Conservation (phyloP, 108 stramenopile species). For the Cyclostephanos tholiformis region DNA sequence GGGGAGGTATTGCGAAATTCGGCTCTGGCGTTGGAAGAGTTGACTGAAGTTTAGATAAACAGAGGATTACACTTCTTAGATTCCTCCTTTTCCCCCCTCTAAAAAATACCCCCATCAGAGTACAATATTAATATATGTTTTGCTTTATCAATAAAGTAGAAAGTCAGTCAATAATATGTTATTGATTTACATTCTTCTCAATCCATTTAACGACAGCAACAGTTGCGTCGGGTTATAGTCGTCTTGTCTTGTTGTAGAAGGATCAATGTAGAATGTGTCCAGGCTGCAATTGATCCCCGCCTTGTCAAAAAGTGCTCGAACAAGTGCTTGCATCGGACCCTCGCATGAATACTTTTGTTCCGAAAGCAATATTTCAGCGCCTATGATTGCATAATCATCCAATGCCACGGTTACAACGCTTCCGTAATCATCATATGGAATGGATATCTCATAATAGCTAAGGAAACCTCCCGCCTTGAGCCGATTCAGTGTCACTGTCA, state of each 20-base stretch:
- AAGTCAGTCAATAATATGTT: no score
- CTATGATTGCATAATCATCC: conserved; percentile 59
- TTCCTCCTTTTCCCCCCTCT: no score
- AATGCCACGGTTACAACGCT: conserved; percentile 65
- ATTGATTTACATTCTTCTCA: conserved; percentile 42
- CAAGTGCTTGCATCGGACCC: conserved; percentile 54
- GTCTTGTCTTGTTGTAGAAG: conserved; percentile 60
- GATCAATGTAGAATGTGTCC: conserved; percentile 67
- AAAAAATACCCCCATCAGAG: no score
- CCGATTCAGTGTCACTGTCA: conserved; percentile 30
- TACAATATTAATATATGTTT: no score
- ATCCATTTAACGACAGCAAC: conserved; percentile 48
- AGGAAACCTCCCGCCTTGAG: conserved; percentile 52
- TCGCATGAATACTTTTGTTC: conserved; percentile 47
- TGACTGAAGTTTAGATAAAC: no score
- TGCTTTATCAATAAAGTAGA: no score
- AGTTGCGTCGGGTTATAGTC: conserved; percentile 68
- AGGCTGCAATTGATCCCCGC: conserved; percentile 44
- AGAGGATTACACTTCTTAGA: no score
- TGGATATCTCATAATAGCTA: conserved; percentile 53
- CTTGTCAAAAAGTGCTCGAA: conserved; percentile 41
- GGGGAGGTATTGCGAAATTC: no score
- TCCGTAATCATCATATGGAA: conserved; percentile 71
- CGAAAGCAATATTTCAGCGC: conserved; percentile 53
- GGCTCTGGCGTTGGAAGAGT: no score